phyloP scores from a whole-genome alignment of 306 rosid species.

The Citrullus mucosospermus region DNA sequence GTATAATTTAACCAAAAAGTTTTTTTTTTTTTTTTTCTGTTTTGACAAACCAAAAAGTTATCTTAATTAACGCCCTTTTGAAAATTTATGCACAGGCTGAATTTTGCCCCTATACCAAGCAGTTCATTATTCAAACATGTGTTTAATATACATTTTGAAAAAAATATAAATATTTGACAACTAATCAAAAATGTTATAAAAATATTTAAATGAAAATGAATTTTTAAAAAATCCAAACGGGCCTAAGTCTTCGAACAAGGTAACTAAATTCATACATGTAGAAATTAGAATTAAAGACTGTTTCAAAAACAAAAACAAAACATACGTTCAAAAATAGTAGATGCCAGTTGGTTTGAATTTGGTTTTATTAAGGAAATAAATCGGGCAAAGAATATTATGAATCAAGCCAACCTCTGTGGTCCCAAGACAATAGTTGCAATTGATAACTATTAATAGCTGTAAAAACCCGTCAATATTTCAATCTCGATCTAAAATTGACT shows the following conservation, averaged over 20 bases:
- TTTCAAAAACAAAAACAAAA: neutral
- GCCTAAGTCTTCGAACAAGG: neutral
- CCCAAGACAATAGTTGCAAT: neutral
- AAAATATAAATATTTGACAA: too few species aligned
- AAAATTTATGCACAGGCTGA: too few species aligned
- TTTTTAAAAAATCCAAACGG: too few species aligned
- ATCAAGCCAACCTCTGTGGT: neutral
- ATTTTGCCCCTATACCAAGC: too few species aligned
- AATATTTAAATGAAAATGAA: too few species aligned
- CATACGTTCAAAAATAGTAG: neutral
- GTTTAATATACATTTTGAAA: too few species aligned
- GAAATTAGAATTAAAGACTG: neutral
- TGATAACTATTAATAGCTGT: neutral
- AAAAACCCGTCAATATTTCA: neutral
- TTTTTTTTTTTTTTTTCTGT: too few species aligned
- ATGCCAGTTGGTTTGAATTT: constrained; percentile 7
- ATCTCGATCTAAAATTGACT: neutral
- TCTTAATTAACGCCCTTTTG: too few species aligned
- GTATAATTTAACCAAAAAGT: too few species aligned
- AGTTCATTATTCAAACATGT: too few species aligned
- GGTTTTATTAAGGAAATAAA: neutral
- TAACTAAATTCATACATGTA: neutral
- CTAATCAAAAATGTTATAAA: too few species aligned
- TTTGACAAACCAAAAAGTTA: too few species aligned
- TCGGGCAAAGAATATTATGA: neutral